Evolutionary conservation across 352 stramenopile genomes (phyloP).

Genomic region (Globisporangium middletonii): DNA sequence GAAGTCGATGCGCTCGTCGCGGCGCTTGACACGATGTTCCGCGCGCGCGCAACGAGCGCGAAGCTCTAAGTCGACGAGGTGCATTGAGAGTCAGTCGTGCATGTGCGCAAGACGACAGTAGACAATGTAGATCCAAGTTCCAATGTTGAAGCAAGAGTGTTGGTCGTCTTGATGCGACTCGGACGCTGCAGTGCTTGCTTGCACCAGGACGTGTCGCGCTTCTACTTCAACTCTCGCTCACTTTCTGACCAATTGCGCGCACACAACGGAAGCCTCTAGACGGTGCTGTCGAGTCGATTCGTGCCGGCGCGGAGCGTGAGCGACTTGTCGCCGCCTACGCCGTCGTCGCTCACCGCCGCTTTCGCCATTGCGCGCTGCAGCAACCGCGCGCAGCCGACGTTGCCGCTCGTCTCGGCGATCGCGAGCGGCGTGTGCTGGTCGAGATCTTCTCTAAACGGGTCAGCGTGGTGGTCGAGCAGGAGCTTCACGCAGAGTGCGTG

Average conservation of each 20-base stretch:
- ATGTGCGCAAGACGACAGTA: too few species aligned
- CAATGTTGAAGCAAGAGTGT: too few species aligned
- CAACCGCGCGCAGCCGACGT: constrained; percentile 66
- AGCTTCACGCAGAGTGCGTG: constrained; percentile 79
- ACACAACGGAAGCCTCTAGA: constrained; percentile 17
- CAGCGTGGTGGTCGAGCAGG: constrained; percentile 69
- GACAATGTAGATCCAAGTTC: too few species aligned
- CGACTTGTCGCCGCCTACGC: constrained; percentile 20
- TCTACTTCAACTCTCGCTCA: too few species aligned
- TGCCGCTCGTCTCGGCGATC: constrained; percentile 67
- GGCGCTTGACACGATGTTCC: constrained; percentile 46
- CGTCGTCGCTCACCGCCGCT: constrained; percentile 39
- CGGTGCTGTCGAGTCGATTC: constrained; percentile 56
- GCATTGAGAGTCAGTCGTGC: too few species aligned
- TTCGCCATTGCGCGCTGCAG: constrained; percentile 79
- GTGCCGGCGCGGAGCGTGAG: constrained; percentile 59
- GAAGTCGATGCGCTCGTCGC: constrained; percentile 78
- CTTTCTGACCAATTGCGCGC: neutral
- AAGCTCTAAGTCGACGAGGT: constrained; percentile 19
- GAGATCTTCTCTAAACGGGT: constrained; percentile 77
- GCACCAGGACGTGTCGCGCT: neutral
- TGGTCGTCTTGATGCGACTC: too few species aligned
- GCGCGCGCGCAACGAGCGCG: neutral
- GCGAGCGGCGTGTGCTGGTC: constrained; percentile 63
- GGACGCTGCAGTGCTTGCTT: neutral